Evolutionary conservation across 805 yeast species (phyloP).

Genomic region (Komagataella mondaviorum): DNA sequence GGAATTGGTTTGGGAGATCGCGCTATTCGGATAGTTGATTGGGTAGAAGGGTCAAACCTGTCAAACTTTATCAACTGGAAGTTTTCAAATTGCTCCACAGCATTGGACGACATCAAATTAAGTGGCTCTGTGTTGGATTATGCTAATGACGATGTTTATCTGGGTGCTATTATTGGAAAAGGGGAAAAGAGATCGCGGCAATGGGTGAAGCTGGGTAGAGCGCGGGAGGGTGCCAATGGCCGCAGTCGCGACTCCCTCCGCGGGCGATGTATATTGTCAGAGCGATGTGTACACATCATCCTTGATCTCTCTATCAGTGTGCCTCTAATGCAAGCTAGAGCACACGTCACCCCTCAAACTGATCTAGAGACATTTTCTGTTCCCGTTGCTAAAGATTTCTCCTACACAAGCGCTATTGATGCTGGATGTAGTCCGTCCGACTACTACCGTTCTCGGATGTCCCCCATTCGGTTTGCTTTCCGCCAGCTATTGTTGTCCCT

Average conservation of each 20-base stretch:
- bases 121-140: background rate
- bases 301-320: background rate
- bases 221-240: background rate
- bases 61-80: background rate
- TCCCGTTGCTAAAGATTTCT: constrained; percentile 3
- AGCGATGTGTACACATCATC: background rate
- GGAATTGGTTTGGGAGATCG: background rate
- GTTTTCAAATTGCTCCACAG: background rate
- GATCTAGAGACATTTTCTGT: background rate
- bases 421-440: constrained; percentile 64
- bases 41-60: constrained; percentile 1
- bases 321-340: background rate
- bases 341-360: background rate
- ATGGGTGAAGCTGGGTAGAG: background rate
- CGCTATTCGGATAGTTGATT: background rate
- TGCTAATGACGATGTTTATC: background rate
- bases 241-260: background rate
- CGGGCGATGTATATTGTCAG: background rate
- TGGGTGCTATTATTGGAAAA: background rate
- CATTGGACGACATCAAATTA: background rate
- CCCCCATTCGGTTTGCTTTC: constrained; percentile 37
- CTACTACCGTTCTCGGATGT: constrained; percentile 49
- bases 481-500: constrained; percentile 41
- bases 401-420: constrained; percentile 25
- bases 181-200: background rate